Evolutionary conservation across 345 rosid genomes (phyloP).

Genomic region (Linum tenue): DNA sequence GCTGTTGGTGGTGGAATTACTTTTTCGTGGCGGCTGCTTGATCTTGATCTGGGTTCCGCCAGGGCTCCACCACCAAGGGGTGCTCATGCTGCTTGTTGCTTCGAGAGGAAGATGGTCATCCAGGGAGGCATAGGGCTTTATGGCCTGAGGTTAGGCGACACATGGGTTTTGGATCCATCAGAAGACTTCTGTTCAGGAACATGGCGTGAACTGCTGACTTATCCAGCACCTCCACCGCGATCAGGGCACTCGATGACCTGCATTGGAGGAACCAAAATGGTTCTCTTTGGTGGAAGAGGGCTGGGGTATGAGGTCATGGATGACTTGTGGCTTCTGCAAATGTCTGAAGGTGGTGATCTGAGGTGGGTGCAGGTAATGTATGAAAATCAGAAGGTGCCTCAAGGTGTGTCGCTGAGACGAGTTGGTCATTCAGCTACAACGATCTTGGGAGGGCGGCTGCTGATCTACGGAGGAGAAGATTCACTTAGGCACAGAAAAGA

Average conservation of each 20-base stretch:
- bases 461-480: slow-evolving; percentile 92
- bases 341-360: slow-evolving; percentile 22
- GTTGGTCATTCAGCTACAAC: slow-evolving; percentile 91
- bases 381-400: slow-evolving; percentile 43
- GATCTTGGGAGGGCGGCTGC: slow-evolving; percentile 58
- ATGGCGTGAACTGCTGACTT: slow-evolving; percentile 52
- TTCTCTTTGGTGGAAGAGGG: slow-evolving; percentile 93
- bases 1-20: slow-evolving; percentile 19
- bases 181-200: slow-evolving; percentile 48
- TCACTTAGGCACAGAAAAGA: slow-evolving; percentile 65
- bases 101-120: slow-evolving; percentile 64
- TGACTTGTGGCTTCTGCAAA: slow-evolving; percentile 76
- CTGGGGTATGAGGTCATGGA: slow-evolving; percentile 68
- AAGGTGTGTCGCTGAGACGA: slow-evolving; percentile 54
- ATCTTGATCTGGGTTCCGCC: slow-evolving; percentile 25
- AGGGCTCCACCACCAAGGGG: slow-evolving; percentile 71
- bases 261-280: slow-evolving; percentile 37
- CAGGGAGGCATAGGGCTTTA: slow-evolving; percentile 75
- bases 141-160: slow-evolving; percentile 67
- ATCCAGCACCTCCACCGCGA: slow-evolving; percentile 70
- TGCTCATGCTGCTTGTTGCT: slow-evolving; percentile 83
- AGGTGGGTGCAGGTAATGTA: slow-evolving; percentile 62
- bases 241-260: slow-evolving; percentile 89
- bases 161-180: slow-evolving; percentile 73
- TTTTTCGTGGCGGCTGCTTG: slow-evolving; percentile 58